Conservation (phyloP, 2,329 filamentous ascomycete genomes). For the Boeremia lycopersici region DNA sequence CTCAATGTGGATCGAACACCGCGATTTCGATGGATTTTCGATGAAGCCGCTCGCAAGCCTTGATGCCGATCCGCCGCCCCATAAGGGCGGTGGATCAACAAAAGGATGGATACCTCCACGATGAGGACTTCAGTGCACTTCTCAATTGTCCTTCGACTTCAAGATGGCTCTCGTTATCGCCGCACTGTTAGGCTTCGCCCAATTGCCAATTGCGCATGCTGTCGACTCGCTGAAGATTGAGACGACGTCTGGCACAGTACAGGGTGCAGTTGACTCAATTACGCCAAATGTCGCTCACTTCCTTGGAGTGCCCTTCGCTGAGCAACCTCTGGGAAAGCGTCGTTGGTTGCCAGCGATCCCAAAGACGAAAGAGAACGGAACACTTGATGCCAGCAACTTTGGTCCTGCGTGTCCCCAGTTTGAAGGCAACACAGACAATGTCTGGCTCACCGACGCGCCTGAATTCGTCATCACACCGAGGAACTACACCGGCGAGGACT, state of each 20-base stretch:
- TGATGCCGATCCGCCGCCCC: slow-evolving; percentile 10
- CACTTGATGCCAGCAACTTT: slow-evolving; percentile 36
- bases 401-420: slow-evolving; percentile 39
- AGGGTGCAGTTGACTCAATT: slow-evolving; percentile 41
- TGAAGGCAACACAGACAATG: slow-evolving; percentile 20
- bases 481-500: slow-evolving; percentile 50
- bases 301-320: slow-evolving; percentile 47
- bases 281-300: slow-evolving; percentile 48
- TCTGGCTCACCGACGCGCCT: slow-evolving; percentile 34
- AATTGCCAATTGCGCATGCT: slow-evolving; percentile 19
- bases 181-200: slow-evolving; percentile 16
- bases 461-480: slow-evolving; percentile 29
- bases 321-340: slow-evolving; percentile 39
- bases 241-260: slow-evolving; percentile 37
- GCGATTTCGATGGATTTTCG: slow-evolving; percentile 1
- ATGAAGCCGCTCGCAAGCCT: slow-evolving; percentile 9
- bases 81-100: background rate
- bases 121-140: background rate
- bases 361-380: slow-evolving; percentile 22
- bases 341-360: slow-evolving; percentile 42
- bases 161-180: slow-evolving; percentile 17
- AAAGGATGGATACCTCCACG: background rate
- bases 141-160: background rate
- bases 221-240: slow-evolving; percentile 26
- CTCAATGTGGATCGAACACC: slow-evolving; percentile 10